These are phyloP conservation scores for Paramecium caudatum DNA, from an alignment of 73 alveolate genomes.

Conservation along the genomic window DNA sequence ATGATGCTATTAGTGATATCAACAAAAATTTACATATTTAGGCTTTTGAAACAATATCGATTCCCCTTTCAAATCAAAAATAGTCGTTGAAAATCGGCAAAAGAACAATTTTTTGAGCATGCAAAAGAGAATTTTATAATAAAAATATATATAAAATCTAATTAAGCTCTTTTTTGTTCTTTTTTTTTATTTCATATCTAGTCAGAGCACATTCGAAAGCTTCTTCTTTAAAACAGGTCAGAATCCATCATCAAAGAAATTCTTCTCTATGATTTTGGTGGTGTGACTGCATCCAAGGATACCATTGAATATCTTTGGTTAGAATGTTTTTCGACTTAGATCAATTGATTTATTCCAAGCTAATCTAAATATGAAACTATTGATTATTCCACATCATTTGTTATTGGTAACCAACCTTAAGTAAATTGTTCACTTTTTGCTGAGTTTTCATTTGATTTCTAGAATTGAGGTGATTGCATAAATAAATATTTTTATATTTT, in stretches of 20 bases:
- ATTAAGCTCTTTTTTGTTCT: slow-evolving; percentile 16
- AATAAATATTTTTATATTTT: slow-evolving; percentile 24
- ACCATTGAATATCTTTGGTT: slow-evolving; percentile 22
- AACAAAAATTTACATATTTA: background rate
- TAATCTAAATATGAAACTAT: slow-evolving; percentile 36
- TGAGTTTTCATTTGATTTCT: slow-evolving; percentile 48
- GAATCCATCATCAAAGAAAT: slow-evolving; percentile 35
- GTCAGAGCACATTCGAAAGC: slow-evolving; percentile 30
- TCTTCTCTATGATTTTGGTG: slow-evolving; percentile 50
- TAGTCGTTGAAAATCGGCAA: background rate
- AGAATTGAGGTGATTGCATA: slow-evolving; percentile 51
- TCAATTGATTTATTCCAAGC: slow-evolving; percentile 20
- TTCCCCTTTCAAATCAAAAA: background rate
- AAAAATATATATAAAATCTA: slow-evolving; percentile 5
- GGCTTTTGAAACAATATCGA: background rate
- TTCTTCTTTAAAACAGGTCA: slow-evolving; percentile 13
- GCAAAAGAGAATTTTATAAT: background rate
- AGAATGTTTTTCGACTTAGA: slow-evolving; percentile 47
- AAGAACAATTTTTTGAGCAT: background rate
- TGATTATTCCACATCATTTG: slow-evolving; percentile 44
- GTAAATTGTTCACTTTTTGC: background rate
- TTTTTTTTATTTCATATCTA: slow-evolving; percentile 45
- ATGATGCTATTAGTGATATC: background rate
- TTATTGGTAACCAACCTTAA: slow-evolving; percentile 33
- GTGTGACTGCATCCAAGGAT: background rate